Conservation (phyloP, 345 rosid species). For the Aquilaria malaccensis region DNA sequence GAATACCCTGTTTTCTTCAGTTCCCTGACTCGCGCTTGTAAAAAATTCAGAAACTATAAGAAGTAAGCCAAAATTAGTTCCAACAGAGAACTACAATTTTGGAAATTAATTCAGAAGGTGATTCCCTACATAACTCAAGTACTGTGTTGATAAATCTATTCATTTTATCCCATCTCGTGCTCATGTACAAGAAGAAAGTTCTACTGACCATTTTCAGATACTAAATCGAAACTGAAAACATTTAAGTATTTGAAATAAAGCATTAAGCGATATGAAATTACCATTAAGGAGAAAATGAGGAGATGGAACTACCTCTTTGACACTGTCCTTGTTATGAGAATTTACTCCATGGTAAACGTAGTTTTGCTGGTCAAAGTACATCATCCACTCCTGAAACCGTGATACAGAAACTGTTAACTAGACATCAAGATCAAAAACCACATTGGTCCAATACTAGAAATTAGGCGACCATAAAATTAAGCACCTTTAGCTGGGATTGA, state of each 20-base stretch:
- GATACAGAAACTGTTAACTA: neutral
- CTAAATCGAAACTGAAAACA: no score
- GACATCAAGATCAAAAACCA: neutral
- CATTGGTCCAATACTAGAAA: neutral
- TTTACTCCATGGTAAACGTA: constrained; percentile 48
- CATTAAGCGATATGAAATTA: no score
- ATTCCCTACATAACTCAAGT: no score
- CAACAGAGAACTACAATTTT: no score
- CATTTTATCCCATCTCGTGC: no score
- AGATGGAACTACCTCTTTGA: constrained; percentile 41
- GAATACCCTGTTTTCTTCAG: constrained; percentile 37
- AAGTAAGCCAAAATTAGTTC: neutral
- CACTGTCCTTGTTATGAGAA: constrained; percentile 72
- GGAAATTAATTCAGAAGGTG: no score
- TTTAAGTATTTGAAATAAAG: no score
- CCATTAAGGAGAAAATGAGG: neutral
- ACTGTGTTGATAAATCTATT: no score
- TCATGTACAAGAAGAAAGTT: no score
- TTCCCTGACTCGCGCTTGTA: constrained; percentile 63
- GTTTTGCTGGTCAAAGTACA: constrained; percentile 36
- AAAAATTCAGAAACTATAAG: constrained; percentile 60
- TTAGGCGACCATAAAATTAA: neutral
- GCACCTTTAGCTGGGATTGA: constrained; percentile 37
- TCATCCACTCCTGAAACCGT: constrained; percentile 43
- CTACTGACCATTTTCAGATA: no score